These are phyloP conservation scores for Botrytis squamosa DNA, from an alignment of 2,329 filamentous ascomycete genomes.

Conservation along the genomic window DNA sequence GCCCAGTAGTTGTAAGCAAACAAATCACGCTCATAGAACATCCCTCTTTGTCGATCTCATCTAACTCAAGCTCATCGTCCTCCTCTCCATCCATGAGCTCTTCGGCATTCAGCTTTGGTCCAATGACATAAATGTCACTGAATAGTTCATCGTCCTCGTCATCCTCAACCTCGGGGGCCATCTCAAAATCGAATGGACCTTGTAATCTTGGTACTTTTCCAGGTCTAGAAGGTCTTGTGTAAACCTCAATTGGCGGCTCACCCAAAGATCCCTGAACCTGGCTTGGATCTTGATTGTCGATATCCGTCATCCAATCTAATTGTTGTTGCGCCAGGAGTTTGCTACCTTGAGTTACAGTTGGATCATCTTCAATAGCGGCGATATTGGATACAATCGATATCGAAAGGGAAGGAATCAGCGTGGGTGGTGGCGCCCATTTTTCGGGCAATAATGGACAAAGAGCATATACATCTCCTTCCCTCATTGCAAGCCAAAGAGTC, in stretches of 20 bases:
- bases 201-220: slow-evolving; percentile 60
- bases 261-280: slow-evolving; percentile 51
- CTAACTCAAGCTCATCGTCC: slow-evolving; percentile 54
- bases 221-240: slow-evolving; percentile 55
- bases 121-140: slow-evolving; percentile 62
- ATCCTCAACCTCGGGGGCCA: slow-evolving; percentile 47
- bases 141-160: slow-evolving; percentile 57
- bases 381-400: slow-evolving; percentile 78
- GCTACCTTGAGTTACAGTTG: slow-evolving; percentile 50
- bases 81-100: slow-evolving; percentile 65
- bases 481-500: slow-evolving; percentile 97
- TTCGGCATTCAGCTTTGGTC: slow-evolving; percentile 58
- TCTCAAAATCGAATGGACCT: slow-evolving; percentile 59
- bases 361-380: slow-evolving; percentile 60
- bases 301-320: slow-evolving; percentile 65
- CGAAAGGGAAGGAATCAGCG: slow-evolving; percentile 77
- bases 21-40: slow-evolving; percentile 60
- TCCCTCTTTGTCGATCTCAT: slow-evolving; percentile 57
- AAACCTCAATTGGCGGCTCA: slow-evolving; percentile 55
- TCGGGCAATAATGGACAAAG: slow-evolving; percentile 85
- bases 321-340: slow-evolving; percentile 63
- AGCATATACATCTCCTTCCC: slow-evolving; percentile 87
- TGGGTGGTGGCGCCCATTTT: slow-evolving; percentile 77
- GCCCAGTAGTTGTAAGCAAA: slow-evolving; percentile 59
- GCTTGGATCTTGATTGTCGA: slow-evolving; percentile 61